Evolutionary conservation across 2,329 filamentous ascomycete species (phyloP), one percentile per base, ranked within the genome.

Genomic region (Paracorniculantispora psalliotae): DNA sequence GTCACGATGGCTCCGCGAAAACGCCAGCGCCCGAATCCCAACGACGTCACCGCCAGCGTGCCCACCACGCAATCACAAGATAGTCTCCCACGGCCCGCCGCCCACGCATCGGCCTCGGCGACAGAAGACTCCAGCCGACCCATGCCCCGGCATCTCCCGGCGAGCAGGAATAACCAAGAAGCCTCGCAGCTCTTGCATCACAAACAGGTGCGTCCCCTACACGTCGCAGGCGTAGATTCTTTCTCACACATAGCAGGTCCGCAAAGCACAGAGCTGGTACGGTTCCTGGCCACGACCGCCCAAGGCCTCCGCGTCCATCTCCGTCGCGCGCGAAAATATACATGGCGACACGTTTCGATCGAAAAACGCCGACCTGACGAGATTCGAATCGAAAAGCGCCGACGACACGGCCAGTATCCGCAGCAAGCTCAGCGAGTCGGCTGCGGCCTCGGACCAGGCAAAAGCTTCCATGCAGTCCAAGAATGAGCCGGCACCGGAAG

Each of bases 301-400:
- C 30, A 87, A 87, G 66, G 81, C 84, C 7, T 72, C 76, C 17
- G 77, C 84, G 28, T 87, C 83, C 9, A 86, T 81, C 6, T 81
- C 84, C 54, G 73, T 88, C 47, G 82, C 83, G 3, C 78, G 77
- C 63, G 84, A 88, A 68, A 83, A 80, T 13, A 86, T 87, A 28
- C 71, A 83, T 48, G 84, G 83, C 30, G 82, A 79, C 50, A 83
- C 80, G 2, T 70, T 79, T 50, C 78, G 76, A 59, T 72, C 80
- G 1, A 72, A 67, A n/a, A 73, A 73, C 9, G 65, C 73, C 3
- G 80, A 85, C 63, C 73, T 84, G 33, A 76, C 75, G 57, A 78
- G 79, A 46, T 84, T 79, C 61, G 81, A 83, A 3, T 64, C 71
- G 12, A 79, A 72, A 60, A 80, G 67, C 52, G 65, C 61, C 54